Evolutionary conservation across 2,329 filamentous ascomycete species (phyloP).

Genomic region (Westerdykella ornata): DNA sequence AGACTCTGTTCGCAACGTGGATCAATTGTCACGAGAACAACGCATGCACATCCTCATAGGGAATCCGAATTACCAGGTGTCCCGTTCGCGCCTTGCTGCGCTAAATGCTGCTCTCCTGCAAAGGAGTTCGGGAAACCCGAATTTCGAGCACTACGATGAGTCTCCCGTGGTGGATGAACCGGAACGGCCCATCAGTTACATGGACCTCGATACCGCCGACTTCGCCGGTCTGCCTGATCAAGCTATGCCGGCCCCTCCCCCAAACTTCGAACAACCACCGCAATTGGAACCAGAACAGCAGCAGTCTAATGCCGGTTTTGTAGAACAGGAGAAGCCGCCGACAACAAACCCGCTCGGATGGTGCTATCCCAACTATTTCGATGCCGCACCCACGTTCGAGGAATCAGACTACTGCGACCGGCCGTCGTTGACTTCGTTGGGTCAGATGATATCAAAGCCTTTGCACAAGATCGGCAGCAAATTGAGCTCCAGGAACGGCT

Average conservation of each 20-base stretch:
- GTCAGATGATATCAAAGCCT: conserved; percentile 32
- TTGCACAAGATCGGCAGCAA: conserved; percentile 29
- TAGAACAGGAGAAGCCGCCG: conserved; percentile 23
- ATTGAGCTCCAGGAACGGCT: conserved; percentile 20
- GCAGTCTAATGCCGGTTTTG: conserved; percentile 12
- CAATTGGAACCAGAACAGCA: conserved; percentile 17
- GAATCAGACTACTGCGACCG: conserved; percentile 34
- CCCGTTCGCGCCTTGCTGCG: conserved; percentile 22
- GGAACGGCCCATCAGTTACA: conserved; percentile 32
- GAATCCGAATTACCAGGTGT: conserved; percentile 22
- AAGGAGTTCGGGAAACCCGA: conserved; percentile 12
- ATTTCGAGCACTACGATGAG: conserved; percentile 18
- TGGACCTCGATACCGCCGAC: conserved; percentile 32
- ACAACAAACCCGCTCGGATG: conserved; percentile 25
- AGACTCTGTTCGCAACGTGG: conserved; percentile 31
- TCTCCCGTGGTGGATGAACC: conserved; percentile 19
- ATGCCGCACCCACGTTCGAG: conserved; percentile 29
- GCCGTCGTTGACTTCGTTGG: conserved; percentile 29
- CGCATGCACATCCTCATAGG: conserved; percentile 34
- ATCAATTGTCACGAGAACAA: conserved; percentile 28
- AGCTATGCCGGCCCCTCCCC: conserved; percentile 22
- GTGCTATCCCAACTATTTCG: conserved; percentile 34
- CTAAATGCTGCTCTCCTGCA: conserved; percentile 30
- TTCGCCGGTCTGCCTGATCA: conserved; percentile 26
- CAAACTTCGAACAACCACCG: conserved; percentile 15